Evolutionary conservation across 306 rosid species (phyloP).

Genomic region (Medicago lupulina): DNA sequence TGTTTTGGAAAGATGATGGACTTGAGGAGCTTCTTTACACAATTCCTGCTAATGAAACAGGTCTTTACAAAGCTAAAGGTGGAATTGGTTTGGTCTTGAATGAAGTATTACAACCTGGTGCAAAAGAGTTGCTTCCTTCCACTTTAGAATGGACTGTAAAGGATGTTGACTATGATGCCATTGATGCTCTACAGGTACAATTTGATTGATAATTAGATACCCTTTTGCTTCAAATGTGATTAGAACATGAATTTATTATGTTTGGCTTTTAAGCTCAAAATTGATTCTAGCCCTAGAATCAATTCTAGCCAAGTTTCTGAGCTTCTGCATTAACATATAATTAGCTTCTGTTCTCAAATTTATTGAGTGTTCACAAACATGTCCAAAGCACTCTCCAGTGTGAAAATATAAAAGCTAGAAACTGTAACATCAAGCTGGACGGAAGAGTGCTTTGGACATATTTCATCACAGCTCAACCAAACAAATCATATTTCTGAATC

Average conservation of each 20-base stretch:
- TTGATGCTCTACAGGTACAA: slow-evolving; percentile 91
- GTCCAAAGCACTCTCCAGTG: too few relatives aligned
- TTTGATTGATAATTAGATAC: slow-evolving; percentile 42
- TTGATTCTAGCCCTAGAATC: too few relatives aligned
- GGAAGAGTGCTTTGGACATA: too few relatives aligned
- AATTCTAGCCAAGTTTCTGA: too few relatives aligned
- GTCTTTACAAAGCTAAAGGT: slow-evolving; percentile 60
- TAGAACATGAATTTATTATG: not conserved
- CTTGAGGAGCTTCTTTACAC: slow-evolving; percentile 84
- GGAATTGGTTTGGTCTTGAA: slow-evolving; percentile 84
- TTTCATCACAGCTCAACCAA: too few relatives aligned
- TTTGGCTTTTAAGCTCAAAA: not conserved
- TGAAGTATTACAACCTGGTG: slow-evolving; percentile 56
- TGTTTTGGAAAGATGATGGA: slow-evolving; percentile 90
- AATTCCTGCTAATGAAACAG: slow-evolving; percentile 49
- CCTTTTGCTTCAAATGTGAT: slow-evolving; percentile 7
- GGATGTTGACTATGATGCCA: slow-evolving; percentile 85
- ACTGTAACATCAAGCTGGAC: too few relatives aligned
- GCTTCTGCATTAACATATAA: too few relatives aligned
- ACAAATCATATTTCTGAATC: too few relatives aligned
- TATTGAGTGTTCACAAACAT: too few relatives aligned
- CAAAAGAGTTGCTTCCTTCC: slow-evolving; percentile 62
- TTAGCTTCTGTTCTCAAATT: too few relatives aligned
- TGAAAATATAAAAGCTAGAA: too few relatives aligned
- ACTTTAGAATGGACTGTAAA: slow-evolving; percentile 74